Evolutionary conservation across 352 stramenopile species (phyloP).

Genomic region (Pythium dissotocum): DNA sequence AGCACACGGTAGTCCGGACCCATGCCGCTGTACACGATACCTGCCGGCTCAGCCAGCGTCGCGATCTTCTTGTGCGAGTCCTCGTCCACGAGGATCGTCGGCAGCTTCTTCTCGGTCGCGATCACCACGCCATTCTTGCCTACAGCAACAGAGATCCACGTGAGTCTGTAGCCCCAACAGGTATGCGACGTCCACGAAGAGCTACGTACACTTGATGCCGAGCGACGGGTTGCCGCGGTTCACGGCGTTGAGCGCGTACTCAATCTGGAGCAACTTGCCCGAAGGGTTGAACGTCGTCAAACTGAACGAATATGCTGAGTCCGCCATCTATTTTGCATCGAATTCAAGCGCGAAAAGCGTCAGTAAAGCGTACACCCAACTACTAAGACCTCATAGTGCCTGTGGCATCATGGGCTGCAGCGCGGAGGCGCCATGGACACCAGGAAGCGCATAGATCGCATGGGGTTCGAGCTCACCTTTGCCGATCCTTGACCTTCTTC

Average conservation of each 20-base stretch:
- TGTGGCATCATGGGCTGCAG: not conserved
- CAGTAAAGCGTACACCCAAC: not conserved
- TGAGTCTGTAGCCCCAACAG: too few species aligned
- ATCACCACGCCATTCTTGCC: conserved; percentile 99
- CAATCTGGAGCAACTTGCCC: conserved; percentile 99
- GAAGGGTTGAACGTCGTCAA: conserved; percentile 99
- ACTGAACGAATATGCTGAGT: conserved; percentile 99
- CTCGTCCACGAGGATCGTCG: conserved; percentile 95
- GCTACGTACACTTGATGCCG: conserved; percentile 93
- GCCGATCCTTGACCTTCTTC: conserved; percentile 31
- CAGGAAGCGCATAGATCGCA: conserved; percentile 11
- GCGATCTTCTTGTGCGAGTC: conserved; percentile 97
- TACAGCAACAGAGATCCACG: conserved; percentile 31
- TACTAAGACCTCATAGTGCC: not conserved
- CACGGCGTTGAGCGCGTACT: conserved; percentile 99
- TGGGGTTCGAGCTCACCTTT: conserved; percentile 17
- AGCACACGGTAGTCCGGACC: conserved; percentile 99
- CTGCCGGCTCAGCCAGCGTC: conserved; percentile 87
- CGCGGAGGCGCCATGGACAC: not conserved
- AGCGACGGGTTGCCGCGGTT: conserved; percentile 96
- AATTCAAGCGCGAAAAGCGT: conserved; percentile 3
- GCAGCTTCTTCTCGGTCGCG: conserved; percentile 98
- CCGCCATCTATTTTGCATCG: conserved; percentile 73
- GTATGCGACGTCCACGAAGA: too few species aligned
- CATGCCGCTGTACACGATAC: conserved; percentile 97